A percentile compares a stretch with the other conserved stretches of the same genome.
Conservation (phyloP, 805 yeast species). For the Hanseniaspora osmophila region DNA sequence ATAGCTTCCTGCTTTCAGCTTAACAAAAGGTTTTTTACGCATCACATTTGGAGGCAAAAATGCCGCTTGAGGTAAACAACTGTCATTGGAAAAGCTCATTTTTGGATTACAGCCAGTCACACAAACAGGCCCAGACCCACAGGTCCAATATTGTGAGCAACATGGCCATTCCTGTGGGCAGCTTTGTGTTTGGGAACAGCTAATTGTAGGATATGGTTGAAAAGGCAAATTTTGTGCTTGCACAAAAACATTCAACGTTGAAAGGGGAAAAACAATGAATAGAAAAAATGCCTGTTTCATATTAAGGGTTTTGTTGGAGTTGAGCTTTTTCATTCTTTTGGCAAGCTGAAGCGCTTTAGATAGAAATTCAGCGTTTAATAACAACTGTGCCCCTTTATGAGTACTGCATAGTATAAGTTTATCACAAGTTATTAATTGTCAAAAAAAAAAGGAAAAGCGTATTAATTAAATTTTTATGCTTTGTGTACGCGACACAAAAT, state of each 20-base stretch:
- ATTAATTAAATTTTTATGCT: too few relatives aligned
- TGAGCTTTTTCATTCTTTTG: not conserved
- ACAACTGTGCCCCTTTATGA: too few relatives aligned
- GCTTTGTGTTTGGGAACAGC: conserved; percentile 11
- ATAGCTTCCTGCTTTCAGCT: too few relatives aligned
- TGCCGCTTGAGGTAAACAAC: conserved; percentile 74
- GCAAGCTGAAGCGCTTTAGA: too few relatives aligned
- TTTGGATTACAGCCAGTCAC: conserved; percentile 82
- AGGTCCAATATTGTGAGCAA: conserved; percentile 73
- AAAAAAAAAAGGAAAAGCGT: too few relatives aligned
- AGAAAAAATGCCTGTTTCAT: not conserved
- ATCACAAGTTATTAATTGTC: too few relatives aligned
- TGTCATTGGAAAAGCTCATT: conserved; percentile 43
- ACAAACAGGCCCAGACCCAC: conserved; percentile 66
- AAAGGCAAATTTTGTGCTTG: conserved; percentile 9
- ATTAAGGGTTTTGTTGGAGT: not conserved
- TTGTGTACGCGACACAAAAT: too few relatives aligned
- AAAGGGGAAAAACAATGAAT: too few relatives aligned
- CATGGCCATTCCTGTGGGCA: conserved; percentile 79
- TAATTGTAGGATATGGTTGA: conserved; percentile 14
- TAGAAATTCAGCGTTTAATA: too few relatives aligned
- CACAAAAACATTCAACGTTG: not conserved
- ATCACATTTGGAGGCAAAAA: conserved; percentile 33
- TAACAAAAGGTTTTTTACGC: conserved; percentile 10
- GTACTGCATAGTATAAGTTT: too few relatives aligned